Evolutionary conservation across 768 basidiomycete species (phyloP), one percentile per base, ranked within the genome.

Genomic region (Amylocystis lapponica): DNA sequence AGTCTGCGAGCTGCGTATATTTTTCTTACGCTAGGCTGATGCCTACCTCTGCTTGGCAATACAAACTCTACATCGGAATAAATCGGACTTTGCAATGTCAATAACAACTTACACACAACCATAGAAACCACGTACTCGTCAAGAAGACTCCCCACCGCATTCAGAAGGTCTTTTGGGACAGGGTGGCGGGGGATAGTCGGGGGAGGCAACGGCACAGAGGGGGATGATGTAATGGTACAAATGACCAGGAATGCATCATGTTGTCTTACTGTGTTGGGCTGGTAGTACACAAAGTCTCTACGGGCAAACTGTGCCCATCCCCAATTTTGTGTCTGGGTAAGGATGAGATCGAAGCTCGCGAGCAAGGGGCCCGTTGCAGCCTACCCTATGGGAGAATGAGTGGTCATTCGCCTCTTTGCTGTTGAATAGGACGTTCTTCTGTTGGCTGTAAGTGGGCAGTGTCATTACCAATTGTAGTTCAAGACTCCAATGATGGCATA

Each of bases 1-100:
- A 93, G 55, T 53, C 72, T 78, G 50, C 74, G 78, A 33, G 79
- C 77, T 1, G 88, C 89, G 58, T 77, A 85, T 49, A 93, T 85
- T 13, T 56, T 56, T 13, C 69, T 61, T 21, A 54, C 50, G 31
- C 64, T 68, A 19, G 63, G 60, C 13, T 65, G 64, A 21, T 67
- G 59, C 19, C 61, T 60, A 26, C 69, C 56, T 25, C 65, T 65
- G 32, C 67, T 64, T 0, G 85, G 84, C 23, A 92, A 65, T 16
- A 90, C 66, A 50, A 93, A 92, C 58, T 84, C 81, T 14, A 92
- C 78, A 53, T 93, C 89, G 5, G 89, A 89, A 53, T 91, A 92
- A 11, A 75, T 57, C n/a, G 84, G 84, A 53, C 55, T 54, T 23
- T n/a, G n/a, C 26, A n/a, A 23, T 5, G 6, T 1, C 2, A 35